Base-by-base conservation (phyloP, 1,139 yeast species). In the Taphrina communis region DNA sequence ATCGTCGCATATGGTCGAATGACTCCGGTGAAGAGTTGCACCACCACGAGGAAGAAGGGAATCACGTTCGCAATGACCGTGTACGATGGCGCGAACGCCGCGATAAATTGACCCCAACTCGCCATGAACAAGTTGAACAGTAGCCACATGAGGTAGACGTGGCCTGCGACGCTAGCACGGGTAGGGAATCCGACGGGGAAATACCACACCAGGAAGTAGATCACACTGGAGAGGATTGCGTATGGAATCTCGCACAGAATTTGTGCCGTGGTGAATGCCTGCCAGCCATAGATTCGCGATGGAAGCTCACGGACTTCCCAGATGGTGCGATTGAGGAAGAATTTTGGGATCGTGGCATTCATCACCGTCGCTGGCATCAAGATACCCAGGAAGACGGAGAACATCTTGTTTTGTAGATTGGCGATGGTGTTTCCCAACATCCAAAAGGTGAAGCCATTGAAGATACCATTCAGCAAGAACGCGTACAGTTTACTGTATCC, bases 281-380 rank as follows among this genome's bases (percentile, higher is more conserved):
- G 82, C 88, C 89, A 87, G 73, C 86, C 88, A 79, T 84, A 87
- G 70, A 88, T 86, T 73, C 86, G 85, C 9, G 89, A 85, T 71
- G 84, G 82, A 58, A 85, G 82, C 75, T 87, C 90, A 76, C 90
- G 82, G 17, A 83, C 87, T 75, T 87, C 90, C 73, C 79, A 87
- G 68, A 86, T 76, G 69, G 84, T 86, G 75, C 86, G 78, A 38
- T 76, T 75, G 65, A 78, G 80, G 61, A 76, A 79, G 65, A 83
- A 82, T 69, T 78, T 79, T n/a, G 82, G 83, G 68, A 81, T 82
- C 72, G 82, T 77, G 77, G 86, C 90, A 74, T 86, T 86, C 56
- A 85, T 82, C 78, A 85, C 79, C 36, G 89, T 83, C 57, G 80
- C 76, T 72, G 87, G 81, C 71, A 84, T 78, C 73, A 84, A 76